phyloP scores from a whole-genome alignment of 2,329 filamentous ascomycete species.

The Aspergillus brunneoviolaceus region DNA sequence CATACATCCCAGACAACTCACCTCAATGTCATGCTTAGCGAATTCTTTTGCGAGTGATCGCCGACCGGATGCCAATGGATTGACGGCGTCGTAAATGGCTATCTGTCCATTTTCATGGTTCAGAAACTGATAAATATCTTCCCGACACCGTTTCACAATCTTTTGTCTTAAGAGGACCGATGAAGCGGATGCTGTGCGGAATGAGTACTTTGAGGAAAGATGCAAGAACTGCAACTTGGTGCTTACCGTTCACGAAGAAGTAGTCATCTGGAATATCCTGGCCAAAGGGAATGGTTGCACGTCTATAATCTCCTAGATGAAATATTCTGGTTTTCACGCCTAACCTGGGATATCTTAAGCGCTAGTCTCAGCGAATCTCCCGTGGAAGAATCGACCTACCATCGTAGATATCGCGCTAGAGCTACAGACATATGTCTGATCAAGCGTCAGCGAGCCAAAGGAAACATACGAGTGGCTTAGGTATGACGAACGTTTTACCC shows the following conservation, averaged over 20 bases:
- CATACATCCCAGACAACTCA: slow-evolving; percentile 36
- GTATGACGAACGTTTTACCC: slow-evolving; percentile 76
- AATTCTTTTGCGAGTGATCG: slow-evolving; percentile 90
- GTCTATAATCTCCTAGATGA: slow-evolving; percentile 92
- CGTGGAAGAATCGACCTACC: slow-evolving; percentile 51
- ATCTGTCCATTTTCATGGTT: slow-evolving; percentile 98
- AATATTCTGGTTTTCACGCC: slow-evolving; percentile 98
- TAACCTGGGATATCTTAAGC: slow-evolving; percentile 58
- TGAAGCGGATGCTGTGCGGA: slow-evolving; percentile 65
- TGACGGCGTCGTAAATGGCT: slow-evolving; percentile 97
- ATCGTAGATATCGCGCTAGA: slow-evolving; percentile 88
- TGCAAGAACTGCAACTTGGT: neutral
- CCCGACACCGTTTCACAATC: slow-evolving; percentile 94
- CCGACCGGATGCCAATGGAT: slow-evolving; percentile 79
- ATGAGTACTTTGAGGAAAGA: slow-evolving; percentile 19
- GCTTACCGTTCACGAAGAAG: slow-evolving; percentile 80
- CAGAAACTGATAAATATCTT: slow-evolving; percentile 94
- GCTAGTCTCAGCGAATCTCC: neutral
- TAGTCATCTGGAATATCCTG: slow-evolving; percentile 92
- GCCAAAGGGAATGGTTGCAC: slow-evolving; percentile 81
- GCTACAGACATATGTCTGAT: slow-evolving; percentile 88
- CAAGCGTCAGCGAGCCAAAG: slow-evolving; percentile 10
- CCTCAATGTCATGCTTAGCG: slow-evolving; percentile 93
- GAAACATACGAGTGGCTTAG: slow-evolving; percentile 1
- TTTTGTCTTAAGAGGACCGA: slow-evolving; percentile 95